Base-by-base conservation (phyloP, 139 green algal species). In the Chara braunii region DNA sequence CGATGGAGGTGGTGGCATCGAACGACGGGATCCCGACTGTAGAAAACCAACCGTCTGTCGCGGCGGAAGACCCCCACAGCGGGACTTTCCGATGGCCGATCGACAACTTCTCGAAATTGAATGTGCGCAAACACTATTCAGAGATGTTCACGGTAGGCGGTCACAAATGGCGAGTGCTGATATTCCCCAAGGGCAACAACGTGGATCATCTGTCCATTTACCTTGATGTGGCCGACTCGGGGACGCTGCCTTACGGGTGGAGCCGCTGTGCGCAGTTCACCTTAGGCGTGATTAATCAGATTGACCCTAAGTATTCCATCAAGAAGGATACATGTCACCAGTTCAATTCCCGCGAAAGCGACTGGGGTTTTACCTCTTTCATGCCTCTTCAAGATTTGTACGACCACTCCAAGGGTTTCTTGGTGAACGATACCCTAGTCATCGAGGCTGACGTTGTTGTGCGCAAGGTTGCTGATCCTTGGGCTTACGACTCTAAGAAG, bases 351-450 rank as follows among this genome's bases (percentile, higher is more conserved):
- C 37, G 51, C 0, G 83, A 84, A 45, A 84, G 70, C 5, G 87
- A 95, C 76, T 96, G 89, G 88, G 90, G 90, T 48, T 98, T 97
- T 77, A 88, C 77, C 3, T 44, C 83, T 18, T 95, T 92, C 63
- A 58, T 90, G 11, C 37, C 31, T 2, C 53, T 91, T 9, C 12
- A 31, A 4, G 82, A 95, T n/a, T 24, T 91, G n/a, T 56, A 78
- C 0, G 64, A 88, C 42, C 59, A 52, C 2, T 26, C 48, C 5
- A 74, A 70, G 1, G 90, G 87, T 9, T 89, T 87, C 18, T 1
- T 91, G 9, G 68, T 83, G 18, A 66, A 91, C 55, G 83, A 84
- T 44, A 79, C 37, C 0, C 14, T 94, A 2, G 60, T 68, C 28
- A 42, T 96, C 9, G 77, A 76, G 61, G 79, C 62, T 11, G 62